These are phyloP conservation scores for Aspergillus candidus DNA, from an alignment of 2,329 filamentous ascomycete genomes.

Conservation along the genomic window DNA sequence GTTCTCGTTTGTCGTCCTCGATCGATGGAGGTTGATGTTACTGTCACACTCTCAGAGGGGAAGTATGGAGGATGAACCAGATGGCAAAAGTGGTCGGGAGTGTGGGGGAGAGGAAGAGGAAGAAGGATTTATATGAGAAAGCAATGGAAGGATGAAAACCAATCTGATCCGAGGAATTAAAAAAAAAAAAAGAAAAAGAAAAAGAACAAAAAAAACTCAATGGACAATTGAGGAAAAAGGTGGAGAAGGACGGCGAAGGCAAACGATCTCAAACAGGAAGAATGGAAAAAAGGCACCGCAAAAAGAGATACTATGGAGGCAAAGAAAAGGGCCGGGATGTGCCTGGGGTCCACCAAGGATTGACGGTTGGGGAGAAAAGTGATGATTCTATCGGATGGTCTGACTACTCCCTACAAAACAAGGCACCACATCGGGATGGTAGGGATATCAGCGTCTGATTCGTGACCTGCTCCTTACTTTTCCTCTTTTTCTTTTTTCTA, in stretches of 20 bases:
- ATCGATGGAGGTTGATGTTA: too few relatives aligned
- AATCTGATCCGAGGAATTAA: slow-evolving; percentile 9
- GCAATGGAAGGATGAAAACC: not conserved
- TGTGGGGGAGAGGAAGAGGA: slow-evolving; percentile 9
- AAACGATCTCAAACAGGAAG: not conserved
- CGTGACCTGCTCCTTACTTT: too few relatives aligned
- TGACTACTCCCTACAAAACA: too few relatives aligned
- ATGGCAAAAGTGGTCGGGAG: not conserved
- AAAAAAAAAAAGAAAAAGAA: slow-evolving; percentile 1
- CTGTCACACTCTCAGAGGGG: not conserved
- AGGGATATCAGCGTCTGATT: too few relatives aligned
- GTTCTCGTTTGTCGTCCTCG: too few relatives aligned
- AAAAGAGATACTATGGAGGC: not conserved
- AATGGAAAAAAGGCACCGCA: not conserved
- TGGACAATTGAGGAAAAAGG: slow-evolving; percentile 6
- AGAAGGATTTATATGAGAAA: not conserved
- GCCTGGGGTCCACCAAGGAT: too few relatives aligned
- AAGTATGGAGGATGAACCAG: slow-evolving; percentile 1
- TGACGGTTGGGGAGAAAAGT: not conserved
- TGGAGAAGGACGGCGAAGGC: not conserved
- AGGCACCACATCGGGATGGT: too few relatives aligned
- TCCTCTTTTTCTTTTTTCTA: too few relatives aligned
- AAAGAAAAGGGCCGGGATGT: not conserved
- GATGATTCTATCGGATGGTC: too few relatives aligned
- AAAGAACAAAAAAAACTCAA: not conserved